Evolutionary conservation across 2,329 filamentous ascomycete species (phyloP), one percentile per base, ranked within the genome.

Genomic region (Pseudogymnoascus sp.): DNA sequence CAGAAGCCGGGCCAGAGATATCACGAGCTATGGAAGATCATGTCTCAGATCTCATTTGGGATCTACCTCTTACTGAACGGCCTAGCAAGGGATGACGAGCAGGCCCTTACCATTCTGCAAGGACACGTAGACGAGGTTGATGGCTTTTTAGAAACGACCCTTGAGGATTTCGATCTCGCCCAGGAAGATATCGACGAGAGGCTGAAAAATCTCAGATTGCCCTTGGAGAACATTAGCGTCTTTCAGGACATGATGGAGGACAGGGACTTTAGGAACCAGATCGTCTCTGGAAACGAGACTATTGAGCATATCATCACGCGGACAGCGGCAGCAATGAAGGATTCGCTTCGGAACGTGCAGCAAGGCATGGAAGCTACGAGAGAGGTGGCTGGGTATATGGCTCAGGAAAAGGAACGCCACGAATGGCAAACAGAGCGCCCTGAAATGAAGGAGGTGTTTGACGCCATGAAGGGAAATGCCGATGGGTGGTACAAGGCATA

Each of bases 51-150:
- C 69, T 88, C 91, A 1, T 97, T 97, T 74, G 93, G 95, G 19
- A 87, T 97, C 38, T 93, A 97, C 74, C 80, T 97, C 50, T 78
- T 97, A 64, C 85, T 96, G 63, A 87, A 93, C 70, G 86, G 87
- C 65, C 85, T 96, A 74, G 93, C 95, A 62, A 96, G 93, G 75
- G 96, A 91, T 68, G 90, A 96, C 68, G 82, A 86, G 35, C 90
- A 96, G 73, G 93, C 97, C 11, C 87, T 96, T 67, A 86, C 83
- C 67, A 97, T 97, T 62, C 80, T 97, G 63, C 91, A 97, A 72
- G 86, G 85, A 13, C 93, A 97, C 74, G 95, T 97, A 65, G 90
- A 96, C 72, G 93, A 97, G 74, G 85, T 97, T 31, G 95, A 97
- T 75, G 87, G 89, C 70, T 97, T 96, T 71, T 79, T 97, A 35